Base-by-base conservation (phyloP, 2,329 filamentous ascomycete species). In the Lasiodiplodia sp. region DNA sequence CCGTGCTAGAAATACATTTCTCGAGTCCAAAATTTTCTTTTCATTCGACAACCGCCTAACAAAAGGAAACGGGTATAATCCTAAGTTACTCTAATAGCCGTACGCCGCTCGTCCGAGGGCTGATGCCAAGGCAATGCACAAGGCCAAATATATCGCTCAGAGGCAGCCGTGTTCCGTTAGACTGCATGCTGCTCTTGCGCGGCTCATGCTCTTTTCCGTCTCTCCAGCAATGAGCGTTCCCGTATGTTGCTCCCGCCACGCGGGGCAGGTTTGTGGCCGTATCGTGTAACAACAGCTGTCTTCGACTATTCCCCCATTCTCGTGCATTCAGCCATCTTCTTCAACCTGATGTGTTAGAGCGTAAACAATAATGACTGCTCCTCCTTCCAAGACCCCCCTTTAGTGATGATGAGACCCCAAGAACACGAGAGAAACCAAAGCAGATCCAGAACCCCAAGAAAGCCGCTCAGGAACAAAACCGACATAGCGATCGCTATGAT, bases 41-140 rank as follows among this genome's bases (percentile, higher is more conserved):
- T 34, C 44, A 53, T 64, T 64, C 25, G 58, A 52, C 44, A 53
- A 52, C 60, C 60, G 60, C 60, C 47, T 52, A 52, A 64, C 28
- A 52, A 63, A 63, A 64, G 31, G 60, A 64, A 64, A 64, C 60
- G 60, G 60, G 60, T 64, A 64, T 64, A 64, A 64, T 64, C 60
- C 60, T 64, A 64, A 64, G 60, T 64, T 64, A 47, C 51, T 64
- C 60, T 64, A 64, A 64, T 21, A 64, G 60, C 60, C 60, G 51
- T 64, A 40, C 60, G 60, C 60, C 60, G 47, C 60, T 64, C 60
- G 37, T 52, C 47, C 60, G 44, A 52, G 47, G 60, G 60, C 44
- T 37, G 28, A 64, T 64, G 60, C 60, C 60, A 52, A 49, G 60
- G 28, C 34, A 64, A 38, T 49, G 49, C 60, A 64, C 28, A 52